These are phyloP conservation scores for Plenodomus lindquistii DNA, from an alignment of 2,329 filamentous ascomycete genomes.

Conservation along the genomic window DNA sequence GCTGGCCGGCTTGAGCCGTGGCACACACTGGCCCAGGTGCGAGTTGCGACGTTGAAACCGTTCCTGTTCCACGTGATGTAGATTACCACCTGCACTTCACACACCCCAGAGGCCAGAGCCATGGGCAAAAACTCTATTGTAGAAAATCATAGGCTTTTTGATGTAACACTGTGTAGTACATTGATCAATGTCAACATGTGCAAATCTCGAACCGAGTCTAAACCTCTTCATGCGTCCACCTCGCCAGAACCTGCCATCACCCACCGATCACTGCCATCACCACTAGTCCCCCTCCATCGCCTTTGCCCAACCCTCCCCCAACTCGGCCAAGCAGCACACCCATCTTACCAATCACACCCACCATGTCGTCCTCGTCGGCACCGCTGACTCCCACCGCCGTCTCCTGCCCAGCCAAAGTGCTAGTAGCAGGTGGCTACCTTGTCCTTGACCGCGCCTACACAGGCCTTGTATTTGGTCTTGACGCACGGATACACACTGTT, in stretches of 20 bases:
- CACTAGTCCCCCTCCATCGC: constrained; percentile 17
- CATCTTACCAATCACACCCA: constrained; percentile 17
- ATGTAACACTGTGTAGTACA: no score
- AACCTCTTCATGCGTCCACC: constrained; percentile 3
- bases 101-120: no score
- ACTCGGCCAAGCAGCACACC: constrained; percentile 1
- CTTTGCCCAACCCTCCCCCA: constrained; percentile 2
- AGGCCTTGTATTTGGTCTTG: constrained; percentile 68
- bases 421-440: constrained; percentile 92
- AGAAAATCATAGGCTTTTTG: no score
- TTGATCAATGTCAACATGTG: no score
- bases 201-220: no score
- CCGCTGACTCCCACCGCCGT: constrained; percentile 51
- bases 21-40: background rate
- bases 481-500: constrained; percentile 65
- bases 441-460: constrained; percentile 88
- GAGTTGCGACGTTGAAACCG: constrained; percentile 4
- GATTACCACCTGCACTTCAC: no score
- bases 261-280: constrained; percentile 17
- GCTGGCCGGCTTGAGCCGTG: background rate
- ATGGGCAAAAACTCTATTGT: no score
- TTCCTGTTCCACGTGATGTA: no score
- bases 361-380: constrained; percentile 14
- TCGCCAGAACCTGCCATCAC: constrained; percentile 18
- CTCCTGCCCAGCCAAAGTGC: constrained; percentile 94